These are phyloP conservation scores for Selaginella tamariscina DNA, from an alignment of 75 land plant species.

Conservation along the genomic window DNA sequence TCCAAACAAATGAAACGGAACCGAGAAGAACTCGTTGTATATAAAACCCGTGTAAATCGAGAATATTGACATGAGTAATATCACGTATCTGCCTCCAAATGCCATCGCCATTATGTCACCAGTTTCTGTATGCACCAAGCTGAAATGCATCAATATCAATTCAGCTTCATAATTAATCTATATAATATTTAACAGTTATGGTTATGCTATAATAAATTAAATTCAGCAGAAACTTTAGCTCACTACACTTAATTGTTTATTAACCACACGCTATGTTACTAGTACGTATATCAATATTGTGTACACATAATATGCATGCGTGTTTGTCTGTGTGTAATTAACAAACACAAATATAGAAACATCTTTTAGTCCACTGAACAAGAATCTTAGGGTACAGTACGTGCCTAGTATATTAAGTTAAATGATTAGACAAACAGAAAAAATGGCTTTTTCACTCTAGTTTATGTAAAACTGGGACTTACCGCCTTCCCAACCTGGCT, in stretches of 20 bases:
- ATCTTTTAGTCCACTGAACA: background rate
- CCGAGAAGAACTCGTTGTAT: constrained; percentile 97
- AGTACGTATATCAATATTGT: too few relatives aligned
- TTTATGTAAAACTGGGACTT: constrained; percentile 1
- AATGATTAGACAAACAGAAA: too few relatives aligned
- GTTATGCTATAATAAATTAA: background rate
- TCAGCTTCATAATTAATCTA: too few relatives aligned
- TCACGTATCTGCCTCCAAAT: constrained; percentile 90
- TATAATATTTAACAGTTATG: too few relatives aligned
- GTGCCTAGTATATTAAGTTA: too few relatives aligned
- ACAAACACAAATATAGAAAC: background rate
- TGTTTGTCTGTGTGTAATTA: too few relatives aligned
- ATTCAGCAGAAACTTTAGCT: background rate
- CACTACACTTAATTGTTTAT: too few relatives aligned
- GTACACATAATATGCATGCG: too few relatives aligned
- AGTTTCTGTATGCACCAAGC: constrained; percentile 49
- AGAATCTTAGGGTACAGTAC: too few relatives aligned
- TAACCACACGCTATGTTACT: too few relatives aligned
- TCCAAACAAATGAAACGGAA: constrained; percentile 66
- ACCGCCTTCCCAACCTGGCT: constrained; percentile 68
- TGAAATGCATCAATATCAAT: background rate
- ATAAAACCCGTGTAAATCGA: constrained; percentile 93
- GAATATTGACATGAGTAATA: constrained; percentile 85
- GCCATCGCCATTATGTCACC: constrained; percentile 87
- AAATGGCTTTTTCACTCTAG: too few relatives aligned